Conservation (phyloP, 1,139 yeast species). For the Lodderomyces margitis region DNA sequence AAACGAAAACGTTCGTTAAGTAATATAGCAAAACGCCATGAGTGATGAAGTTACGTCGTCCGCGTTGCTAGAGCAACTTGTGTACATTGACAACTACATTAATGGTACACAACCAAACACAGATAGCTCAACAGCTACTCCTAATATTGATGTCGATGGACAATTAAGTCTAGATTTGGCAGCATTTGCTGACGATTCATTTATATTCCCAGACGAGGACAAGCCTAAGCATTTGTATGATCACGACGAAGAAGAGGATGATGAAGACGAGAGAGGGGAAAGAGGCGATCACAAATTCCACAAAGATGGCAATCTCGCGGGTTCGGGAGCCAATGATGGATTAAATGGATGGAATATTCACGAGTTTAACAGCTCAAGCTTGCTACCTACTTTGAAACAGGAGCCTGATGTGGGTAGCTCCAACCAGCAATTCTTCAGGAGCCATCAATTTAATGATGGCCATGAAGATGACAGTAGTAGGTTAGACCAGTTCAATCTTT, state of each 20-base stretch:
- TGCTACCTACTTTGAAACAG: slow-evolving; percentile 4
- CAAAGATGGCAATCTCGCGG: neutral
- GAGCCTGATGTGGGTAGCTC: neutral
- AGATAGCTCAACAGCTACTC: slow-evolving; percentile 22
- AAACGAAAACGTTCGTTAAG: no score
- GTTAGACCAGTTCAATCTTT: neutral
- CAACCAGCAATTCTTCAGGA: neutral
- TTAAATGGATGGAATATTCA: slow-evolving; percentile 7
- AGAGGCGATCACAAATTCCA: neutral
- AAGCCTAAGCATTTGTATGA: slow-evolving; percentile 42
- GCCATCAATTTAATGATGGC: neutral
- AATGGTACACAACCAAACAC: slow-evolving; percentile 26
- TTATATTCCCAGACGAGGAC: slow-evolving; percentile 76
- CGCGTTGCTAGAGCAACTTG: slow-evolving; percentile 71
- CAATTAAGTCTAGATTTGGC: slow-evolving; percentile 70
- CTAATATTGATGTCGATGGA: slow-evolving; percentile 56
- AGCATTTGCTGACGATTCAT: slow-evolving; percentile 77
- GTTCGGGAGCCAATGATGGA: slow-evolving; percentile 2
- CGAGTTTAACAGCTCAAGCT: slow-evolving; percentile 3
- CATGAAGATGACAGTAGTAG: neutral
- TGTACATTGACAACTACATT: slow-evolving; percentile 72
- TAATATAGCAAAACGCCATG: slow-evolving; percentile 5
- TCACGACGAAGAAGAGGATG: slow-evolving; percentile 13
- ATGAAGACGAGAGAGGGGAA: slow-evolving; percentile 3
- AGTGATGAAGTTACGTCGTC: slow-evolving; percentile 52